Evolutionary conservation across 1,139 yeast genomes (phyloP), one percentile per base, ranked within the genome.

Genomic region (Blastobotrys arbuscula): DNA sequence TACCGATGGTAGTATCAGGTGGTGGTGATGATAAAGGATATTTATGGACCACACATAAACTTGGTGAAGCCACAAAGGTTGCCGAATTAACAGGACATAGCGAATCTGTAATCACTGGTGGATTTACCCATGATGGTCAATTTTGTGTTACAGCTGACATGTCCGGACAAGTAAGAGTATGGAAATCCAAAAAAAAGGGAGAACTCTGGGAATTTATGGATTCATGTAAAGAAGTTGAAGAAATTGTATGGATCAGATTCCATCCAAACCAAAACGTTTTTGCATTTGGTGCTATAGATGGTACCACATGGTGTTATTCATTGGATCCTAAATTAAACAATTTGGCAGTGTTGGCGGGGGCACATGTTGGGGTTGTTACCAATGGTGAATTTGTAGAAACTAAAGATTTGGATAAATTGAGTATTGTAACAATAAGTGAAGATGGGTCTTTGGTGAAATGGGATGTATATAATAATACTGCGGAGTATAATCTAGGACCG

Each of bases 271-370:
- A 83, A 54, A 58, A 59, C 19, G 53, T 68, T 28, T 87, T 92
- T 71, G 97, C 97, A n/a, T 87, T 88, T 62, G 97, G 98, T 52
- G 92, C 90, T 36, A 73, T 74, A 10, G 97, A 90, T 65, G 97
- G 98, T 1, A 83, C 96, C 0, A 95, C 90, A 13, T 92, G 97
- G 96, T 89, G 85, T 30, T 92, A 88, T 65, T 85, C 84, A 60
- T 76, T 89, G 43, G 83, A 79, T 55, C 78, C 78, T 39, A 62
- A 66, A 15, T 67, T 75, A 44, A 76, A 76, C 48, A 87, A 83
- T 64, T 69, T 88, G 42, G 82, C 89, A 78, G 80, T 89, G 41
- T 92, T 95, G 24, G 81, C 85, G 53, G 71, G 77, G 56, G 94
- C 88, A 56, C 31, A 23, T 10, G 18, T 31, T 18, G 39, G 24